These are phyloP conservation scores for Fagopyrum esculentum DNA, from an alignment of 148 eudicot species.

Conservation along the genomic window DNA sequence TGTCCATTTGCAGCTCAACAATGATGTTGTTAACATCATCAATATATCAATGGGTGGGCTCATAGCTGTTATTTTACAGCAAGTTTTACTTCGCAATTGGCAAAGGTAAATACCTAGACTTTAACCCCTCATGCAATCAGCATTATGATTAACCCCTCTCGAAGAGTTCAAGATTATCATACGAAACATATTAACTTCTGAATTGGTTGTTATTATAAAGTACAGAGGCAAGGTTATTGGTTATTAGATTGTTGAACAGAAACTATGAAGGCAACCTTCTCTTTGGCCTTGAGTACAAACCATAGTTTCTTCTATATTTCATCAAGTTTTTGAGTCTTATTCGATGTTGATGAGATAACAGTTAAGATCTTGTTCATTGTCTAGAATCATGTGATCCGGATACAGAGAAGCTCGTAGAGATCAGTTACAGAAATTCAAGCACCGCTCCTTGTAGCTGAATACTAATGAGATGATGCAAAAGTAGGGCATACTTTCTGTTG, in stretches of 20 bases:
- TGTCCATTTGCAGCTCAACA: constrained; percentile 60
- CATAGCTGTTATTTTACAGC: constrained; percentile 66
- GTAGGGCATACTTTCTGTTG: neutral
- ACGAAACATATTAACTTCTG: neutral
- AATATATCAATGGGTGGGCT: constrained; percentile 83
- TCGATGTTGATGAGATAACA: neutral
- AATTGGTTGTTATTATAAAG: neutral
- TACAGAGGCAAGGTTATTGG: neutral
- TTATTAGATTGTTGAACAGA: neutral
- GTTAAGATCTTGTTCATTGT: neutral
- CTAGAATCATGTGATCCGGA: constrained; percentile 7
- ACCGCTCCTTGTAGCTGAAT: neutral
- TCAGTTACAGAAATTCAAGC: neutral
- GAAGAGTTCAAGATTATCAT: neutral
- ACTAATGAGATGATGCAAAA: neutral
- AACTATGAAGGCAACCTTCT: neutral
- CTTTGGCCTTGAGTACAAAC: neutral
- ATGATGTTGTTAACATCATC: constrained; percentile 76
- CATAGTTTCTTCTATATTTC: neutral
- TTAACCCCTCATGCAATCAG: neutral
- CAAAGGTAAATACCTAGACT: constrained; percentile 16
- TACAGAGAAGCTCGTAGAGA: constrained; percentile 4
- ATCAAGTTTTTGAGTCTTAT: neutral
- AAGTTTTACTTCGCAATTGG: constrained; percentile 36
- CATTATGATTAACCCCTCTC: constrained; percentile 8